Percentiles rank a stretch among this genome's conserved stretches.
phyloP scores from a whole-genome alignment of 257 asterid genomes.

The Lycium barbarum region DNA sequence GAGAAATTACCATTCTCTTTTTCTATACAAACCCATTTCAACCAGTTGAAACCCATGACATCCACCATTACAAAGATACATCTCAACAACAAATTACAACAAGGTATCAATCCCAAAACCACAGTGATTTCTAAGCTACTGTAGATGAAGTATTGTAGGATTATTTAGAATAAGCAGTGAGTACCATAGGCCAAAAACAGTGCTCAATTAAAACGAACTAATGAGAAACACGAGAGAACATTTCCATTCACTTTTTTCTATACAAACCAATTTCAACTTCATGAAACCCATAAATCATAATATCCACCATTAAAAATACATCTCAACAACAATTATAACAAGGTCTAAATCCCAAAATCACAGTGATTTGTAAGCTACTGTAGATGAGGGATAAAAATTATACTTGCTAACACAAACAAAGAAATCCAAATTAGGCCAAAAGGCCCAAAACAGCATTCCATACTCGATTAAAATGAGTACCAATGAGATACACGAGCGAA shows the following conservation, averaged over 20 bases:
- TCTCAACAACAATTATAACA: slow-evolving; percentile 21
- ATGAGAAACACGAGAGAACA: not conserved
- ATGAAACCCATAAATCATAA: slow-evolving; percentile 26
- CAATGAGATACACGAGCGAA: not conserved
- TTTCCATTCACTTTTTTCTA: not conserved
- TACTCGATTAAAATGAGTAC: not conserved
- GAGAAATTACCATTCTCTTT: no score
- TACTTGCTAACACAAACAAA: not conserved
- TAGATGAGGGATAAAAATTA: not conserved
- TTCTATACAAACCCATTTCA: no score
- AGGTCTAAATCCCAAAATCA: not conserved
- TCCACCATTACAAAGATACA: no score
- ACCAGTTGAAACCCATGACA: no score
- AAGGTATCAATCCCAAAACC: no score
- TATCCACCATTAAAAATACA: not conserved
- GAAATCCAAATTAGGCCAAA: not conserved
- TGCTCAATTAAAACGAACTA: no score
- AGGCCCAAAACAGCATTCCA: no score
- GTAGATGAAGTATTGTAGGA: no score
- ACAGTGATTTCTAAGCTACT: no score
- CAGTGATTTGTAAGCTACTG: not conserved
- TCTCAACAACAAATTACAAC: no score
- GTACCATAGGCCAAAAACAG: no score
- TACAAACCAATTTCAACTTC: not conserved
- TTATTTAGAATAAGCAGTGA: no score